Percentiles rank a stretch among this genome's conserved stretches.
Evolutionary conservation across 176 grass and related monocot genomes (phyloP).

Genomic region (Oryza punctata): DNA sequence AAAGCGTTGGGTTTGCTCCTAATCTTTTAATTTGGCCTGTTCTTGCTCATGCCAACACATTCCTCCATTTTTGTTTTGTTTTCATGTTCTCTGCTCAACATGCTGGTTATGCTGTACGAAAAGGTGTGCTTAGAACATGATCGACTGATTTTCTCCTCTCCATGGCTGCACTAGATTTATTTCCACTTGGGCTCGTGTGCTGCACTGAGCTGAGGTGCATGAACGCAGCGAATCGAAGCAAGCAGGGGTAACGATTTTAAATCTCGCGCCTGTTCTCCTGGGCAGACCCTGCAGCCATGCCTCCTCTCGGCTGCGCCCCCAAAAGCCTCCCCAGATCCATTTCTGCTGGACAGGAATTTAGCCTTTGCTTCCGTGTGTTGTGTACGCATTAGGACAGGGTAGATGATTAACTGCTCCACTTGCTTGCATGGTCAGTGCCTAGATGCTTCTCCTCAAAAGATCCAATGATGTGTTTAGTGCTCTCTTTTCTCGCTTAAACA

Average conservation of each 20-base stretch:
- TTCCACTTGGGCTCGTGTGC: conserved; percentile 34
- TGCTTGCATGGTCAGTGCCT: not conserved
- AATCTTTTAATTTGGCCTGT: conserved; percentile 15
- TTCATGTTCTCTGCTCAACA: not conserved
- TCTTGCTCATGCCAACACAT: conserved; percentile 9
- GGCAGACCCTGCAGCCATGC: not conserved
- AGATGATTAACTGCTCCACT: conserved; percentile 34
- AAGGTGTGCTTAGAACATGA: conserved; percentile 20
- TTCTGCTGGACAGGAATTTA: conserved; percentile 38
- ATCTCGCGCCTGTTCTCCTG: conserved; percentile 16
- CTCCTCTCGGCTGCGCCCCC: conserved; percentile 8
- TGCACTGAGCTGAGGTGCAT: conserved; percentile 30
- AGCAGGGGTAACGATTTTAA: not conserved
- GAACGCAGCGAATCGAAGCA: conserved; percentile 15
- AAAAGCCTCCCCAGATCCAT: not conserved
- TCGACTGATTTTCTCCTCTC: conserved; percentile 27
- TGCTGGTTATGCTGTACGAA: not conserved
- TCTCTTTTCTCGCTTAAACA: conserved; percentile 11
- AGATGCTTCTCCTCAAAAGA: conserved; percentile 38
- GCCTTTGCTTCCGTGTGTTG: conserved; percentile 36
- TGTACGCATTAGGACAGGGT: conserved; percentile 40
- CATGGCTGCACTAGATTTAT: conserved; percentile 28
- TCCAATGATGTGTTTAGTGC: conserved; percentile 26
- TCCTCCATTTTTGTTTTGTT: not conserved
- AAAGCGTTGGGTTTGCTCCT: not conserved